Evolutionary conservation across 208 protist species (phyloP), one percentile per base, ranked within the genome.

Genomic region (Leishmania guyanensis): DNA sequence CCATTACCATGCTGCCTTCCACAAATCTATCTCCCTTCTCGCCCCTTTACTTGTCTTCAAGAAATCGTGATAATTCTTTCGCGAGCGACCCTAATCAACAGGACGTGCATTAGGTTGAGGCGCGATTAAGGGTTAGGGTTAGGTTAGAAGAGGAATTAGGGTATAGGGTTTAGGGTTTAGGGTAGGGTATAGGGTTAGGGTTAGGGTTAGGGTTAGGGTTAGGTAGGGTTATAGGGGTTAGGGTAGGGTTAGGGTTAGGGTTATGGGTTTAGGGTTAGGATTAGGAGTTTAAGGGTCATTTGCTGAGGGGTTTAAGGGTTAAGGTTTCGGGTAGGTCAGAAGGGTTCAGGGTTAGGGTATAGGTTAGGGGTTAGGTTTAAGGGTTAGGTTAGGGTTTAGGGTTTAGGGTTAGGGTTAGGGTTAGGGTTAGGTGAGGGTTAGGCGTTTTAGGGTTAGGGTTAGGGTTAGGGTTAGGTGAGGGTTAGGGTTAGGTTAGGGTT

Each of bases 381-480:
- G n/a, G n/a, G n/a, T n/a, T n/a, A n/a, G n/a, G n/a, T n/a, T n/a
- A n/a, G n/a, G n/a, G n/a, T n/a, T n/a, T n/a, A n/a, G n/a, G n/a
- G n/a, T n/a, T 74, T 74, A 74, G 39, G 39, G 39, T 75, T 75
- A 75, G 43, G 43, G 22, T 51, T 75, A 75, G 69, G 69, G 69
- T 75, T 75, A 70, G 29, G 29, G 29, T n/a, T 46, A 33, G 14
- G 33, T 43, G 16, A 39, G n/a, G 29, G 65, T 36, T 48, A 70
- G 65, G 43, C 17, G n/a, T n/a, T n/a, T 75, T 75, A 75, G 43
- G 70, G 70, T 75, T 54, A 75, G 43, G 70, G 70, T 75, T 51
- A 43, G 39, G 48, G 70, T 33, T 48, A 33, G 70, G 29, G 43
- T 74, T 58, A 56, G 70, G 39, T n/a, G n/a, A n/a, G n/a, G n/a